phyloP scores from a whole-genome alignment of 2,329 filamentous ascomycete genomes.

The Venturia carpophila region DNA sequence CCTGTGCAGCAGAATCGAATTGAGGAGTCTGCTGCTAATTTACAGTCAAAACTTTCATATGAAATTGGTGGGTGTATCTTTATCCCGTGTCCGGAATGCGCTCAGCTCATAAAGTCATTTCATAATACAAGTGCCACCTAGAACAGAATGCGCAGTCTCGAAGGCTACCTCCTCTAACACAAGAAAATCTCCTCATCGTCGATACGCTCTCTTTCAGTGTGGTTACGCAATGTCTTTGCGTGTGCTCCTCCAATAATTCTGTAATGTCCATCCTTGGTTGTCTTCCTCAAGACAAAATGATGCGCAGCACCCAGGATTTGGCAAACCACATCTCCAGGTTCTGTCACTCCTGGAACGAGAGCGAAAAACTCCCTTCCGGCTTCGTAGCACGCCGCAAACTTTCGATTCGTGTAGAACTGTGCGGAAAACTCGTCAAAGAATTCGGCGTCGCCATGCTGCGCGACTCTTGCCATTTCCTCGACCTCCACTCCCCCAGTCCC shows the following conservation, averaged over 20 bases:
- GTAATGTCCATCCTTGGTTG: background rate
- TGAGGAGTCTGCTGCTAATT: background rate
- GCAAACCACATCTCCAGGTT: constrained; percentile 9
- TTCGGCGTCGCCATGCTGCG: background rate
- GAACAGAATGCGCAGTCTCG: too few relatives aligned
- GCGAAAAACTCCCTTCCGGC: constrained; percentile 4
- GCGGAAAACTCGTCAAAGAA: background rate
- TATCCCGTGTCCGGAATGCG: background rate
- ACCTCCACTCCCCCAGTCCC: background rate
- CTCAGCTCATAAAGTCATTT: background rate
- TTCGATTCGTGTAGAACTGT: constrained; percentile 7
- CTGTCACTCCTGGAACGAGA: background rate
- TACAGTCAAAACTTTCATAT: background rate
- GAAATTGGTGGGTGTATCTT: constrained; percentile 5
- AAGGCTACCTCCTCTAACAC: background rate
- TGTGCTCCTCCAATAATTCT: constrained; percentile 7
- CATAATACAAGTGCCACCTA: background rate
- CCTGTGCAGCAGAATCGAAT: background rate
- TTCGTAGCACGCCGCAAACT: constrained; percentile 2
- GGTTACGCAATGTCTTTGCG: background rate
- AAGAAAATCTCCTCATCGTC: constrained; percentile 1
- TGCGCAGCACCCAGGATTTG: constrained; percentile 1
- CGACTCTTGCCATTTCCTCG: constrained; percentile 3
- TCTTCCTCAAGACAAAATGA: constrained; percentile 5
- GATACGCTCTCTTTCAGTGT: background rate